Percentiles rank a stretch among this genome's conserved stretches.
Conservation (phyloP, 169 alveolate species). For the Babesia ovis region DNA sequence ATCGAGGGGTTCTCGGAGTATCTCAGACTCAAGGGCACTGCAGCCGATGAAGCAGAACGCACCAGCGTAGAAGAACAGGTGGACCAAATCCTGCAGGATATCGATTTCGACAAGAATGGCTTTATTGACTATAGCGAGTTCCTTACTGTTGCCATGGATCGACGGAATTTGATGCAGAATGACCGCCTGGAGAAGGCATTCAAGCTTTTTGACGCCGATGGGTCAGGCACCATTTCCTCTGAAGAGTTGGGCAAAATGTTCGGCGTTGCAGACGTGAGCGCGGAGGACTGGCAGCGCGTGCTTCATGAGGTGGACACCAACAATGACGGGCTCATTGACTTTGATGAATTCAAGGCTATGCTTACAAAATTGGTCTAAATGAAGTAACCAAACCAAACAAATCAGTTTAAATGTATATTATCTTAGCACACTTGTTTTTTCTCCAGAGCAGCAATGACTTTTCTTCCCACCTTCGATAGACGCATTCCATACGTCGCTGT, state of each 20-base stretch:
- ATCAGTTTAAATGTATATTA: not conserved
- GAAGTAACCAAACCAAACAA: not conserved
- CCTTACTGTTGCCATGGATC: slow-evolving; percentile 91
- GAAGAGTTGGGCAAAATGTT: slow-evolving; percentile 87
- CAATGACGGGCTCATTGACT: slow-evolving; percentile 91
- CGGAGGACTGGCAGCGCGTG: slow-evolving; percentile 80
- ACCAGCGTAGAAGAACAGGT: slow-evolving; percentile 84
- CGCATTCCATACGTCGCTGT: slow-evolving; percentile 11
- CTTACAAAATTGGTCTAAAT: slow-evolving; percentile 62
- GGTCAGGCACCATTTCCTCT: slow-evolving; percentile 91
- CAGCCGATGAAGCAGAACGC: slow-evolving; percentile 71
- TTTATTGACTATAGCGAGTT: slow-evolving; percentile 90
- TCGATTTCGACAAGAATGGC: slow-evolving; percentile 88
- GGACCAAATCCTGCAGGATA: slow-evolving; percentile 80
- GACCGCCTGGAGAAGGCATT: slow-evolving; percentile 92
- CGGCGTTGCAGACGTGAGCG: slow-evolving; percentile 75
- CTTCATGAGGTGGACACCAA: slow-evolving; percentile 87
- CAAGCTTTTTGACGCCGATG: slow-evolving; percentile 92
- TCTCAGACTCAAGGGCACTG: slow-evolving; percentile 80
- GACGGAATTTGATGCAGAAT: slow-evolving; percentile 81
- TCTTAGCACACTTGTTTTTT: not conserved
- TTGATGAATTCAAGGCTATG: slow-evolving; percentile 91
- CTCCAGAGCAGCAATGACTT: slow-evolving; percentile 1
- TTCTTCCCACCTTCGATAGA: not conserved
- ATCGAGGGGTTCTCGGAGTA: slow-evolving; percentile 85